These are phyloP conservation scores for Aspergillus fijiensis DNA, from an alignment of 2,329 filamentous ascomycete species.

Conservation along the genomic window DNA sequence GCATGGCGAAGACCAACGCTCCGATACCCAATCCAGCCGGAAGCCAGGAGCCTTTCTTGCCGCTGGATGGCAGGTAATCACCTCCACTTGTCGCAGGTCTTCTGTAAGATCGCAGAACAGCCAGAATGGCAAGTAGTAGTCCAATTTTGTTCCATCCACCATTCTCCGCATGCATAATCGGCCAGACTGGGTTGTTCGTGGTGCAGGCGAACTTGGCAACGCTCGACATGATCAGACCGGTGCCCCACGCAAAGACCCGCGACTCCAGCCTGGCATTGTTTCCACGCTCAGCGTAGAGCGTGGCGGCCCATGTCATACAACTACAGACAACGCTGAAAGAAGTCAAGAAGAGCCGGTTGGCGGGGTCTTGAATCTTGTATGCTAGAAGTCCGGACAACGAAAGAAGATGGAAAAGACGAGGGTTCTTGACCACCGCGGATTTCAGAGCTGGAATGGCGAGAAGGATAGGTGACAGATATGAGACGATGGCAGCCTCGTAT, in stretches of 20 bases:
- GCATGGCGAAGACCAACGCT: slow-evolving; percentile 82
- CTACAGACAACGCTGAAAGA: slow-evolving; percentile 77
- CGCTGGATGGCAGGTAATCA: slow-evolving; percentile 52
- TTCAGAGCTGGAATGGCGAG: slow-evolving; percentile 71
- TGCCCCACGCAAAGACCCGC: slow-evolving; percentile 74
- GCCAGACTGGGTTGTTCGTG: slow-evolving; percentile 97
- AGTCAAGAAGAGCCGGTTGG: slow-evolving; percentile 73
- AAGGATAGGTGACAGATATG: slow-evolving; percentile 75
- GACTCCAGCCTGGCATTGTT: slow-evolving; percentile 76
- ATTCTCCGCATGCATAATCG: slow-evolving; percentile 83
- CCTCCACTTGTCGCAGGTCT: slow-evolving; percentile 54
- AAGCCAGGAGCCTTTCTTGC: slow-evolving; percentile 65
- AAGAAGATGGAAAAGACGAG: slow-evolving; percentile 70
- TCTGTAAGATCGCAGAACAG: slow-evolving; percentile 73
- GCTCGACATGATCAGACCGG: slow-evolving; percentile 81
- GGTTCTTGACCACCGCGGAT: slow-evolving; percentile 65
- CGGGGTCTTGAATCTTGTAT: slow-evolving; percentile 72
- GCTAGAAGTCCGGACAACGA: slow-evolving; percentile 77
- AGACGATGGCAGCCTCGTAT: slow-evolving; percentile 87
- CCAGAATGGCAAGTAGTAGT: slow-evolving; percentile 70
- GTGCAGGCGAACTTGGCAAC: slow-evolving; percentile 89
- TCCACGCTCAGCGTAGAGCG: slow-evolving; percentile 73
- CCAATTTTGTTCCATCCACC: slow-evolving; percentile 91
- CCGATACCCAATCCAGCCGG: slow-evolving; percentile 76
- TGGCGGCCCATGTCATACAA: slow-evolving; percentile 80